phyloP scores from a whole-genome alignment of 1,284 basidiomycete species.

The Fomes fomentarius region DNA sequence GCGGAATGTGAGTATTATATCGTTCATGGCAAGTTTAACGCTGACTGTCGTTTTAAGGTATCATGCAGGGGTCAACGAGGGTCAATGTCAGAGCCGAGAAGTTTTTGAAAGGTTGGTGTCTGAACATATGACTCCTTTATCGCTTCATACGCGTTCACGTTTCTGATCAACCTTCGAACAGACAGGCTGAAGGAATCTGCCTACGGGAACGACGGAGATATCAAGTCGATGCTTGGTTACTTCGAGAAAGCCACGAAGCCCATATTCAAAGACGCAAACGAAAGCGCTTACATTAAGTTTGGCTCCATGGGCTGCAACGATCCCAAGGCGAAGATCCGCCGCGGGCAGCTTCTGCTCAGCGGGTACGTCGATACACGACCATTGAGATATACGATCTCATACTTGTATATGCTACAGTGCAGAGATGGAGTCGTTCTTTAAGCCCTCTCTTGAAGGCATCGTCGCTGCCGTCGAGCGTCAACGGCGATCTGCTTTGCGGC shows the following conservation, averaged over 20 bases:
- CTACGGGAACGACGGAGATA: constrained; percentile 38
- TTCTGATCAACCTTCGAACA: too few species aligned
- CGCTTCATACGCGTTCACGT: too few species aligned
- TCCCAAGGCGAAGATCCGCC: constrained; percentile 17
- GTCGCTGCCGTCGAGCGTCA: constrained; percentile 39
- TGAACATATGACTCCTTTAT: too few species aligned
- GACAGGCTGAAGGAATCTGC: constrained; percentile 39
- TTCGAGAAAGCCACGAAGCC: constrained; percentile 49
- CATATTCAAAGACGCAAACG: constrained; percentile 37
- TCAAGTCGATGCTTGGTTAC: constrained; percentile 39
- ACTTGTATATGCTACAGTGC: constrained; percentile 15
- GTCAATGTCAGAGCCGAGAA: constrained; percentile 34
- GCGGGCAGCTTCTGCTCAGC: constrained; percentile 13
- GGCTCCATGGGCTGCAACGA: constrained; percentile 31
- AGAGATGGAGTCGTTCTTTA: constrained; percentile 44
- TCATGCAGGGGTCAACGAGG: constrained; percentile 31
- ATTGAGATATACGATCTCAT: background rate
- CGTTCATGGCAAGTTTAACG: too few species aligned
- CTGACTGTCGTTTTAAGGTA: constrained; percentile 15
- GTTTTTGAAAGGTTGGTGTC: constrained; percentile 34
- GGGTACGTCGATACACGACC: background rate
- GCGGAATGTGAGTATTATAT: constrained; percentile 17
- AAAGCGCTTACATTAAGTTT: constrained; percentile 44
- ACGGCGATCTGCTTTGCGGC: constrained; percentile 9
- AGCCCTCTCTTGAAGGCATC: constrained; percentile 41